Evolutionary conservation across 371 early-diverging fungal species (phyloP).

Genomic region (Mucor lusitanicus): DNA sequence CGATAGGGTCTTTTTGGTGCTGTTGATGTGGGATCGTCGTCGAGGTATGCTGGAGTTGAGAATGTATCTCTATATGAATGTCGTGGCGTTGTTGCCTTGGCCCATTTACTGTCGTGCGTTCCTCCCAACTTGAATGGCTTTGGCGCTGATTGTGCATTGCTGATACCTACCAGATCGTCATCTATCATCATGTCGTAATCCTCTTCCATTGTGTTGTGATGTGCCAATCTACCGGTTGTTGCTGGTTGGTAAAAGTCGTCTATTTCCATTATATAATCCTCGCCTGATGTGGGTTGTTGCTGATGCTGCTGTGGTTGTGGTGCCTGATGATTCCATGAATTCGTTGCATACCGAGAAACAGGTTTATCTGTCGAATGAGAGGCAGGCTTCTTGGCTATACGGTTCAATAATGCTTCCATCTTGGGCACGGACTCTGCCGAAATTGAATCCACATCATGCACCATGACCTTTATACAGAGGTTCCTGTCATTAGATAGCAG

Average conservation of each 20-base stretch:
- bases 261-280: conserved; percentile 18
- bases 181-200: conserved; percentile 20
- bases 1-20: conserved; percentile 19
- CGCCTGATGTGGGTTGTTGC: conserved; percentile 5
- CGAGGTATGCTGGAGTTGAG: neutral
- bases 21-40: conserved; percentile 5
- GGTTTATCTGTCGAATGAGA: neutral
- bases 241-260: conserved; percentile 3
- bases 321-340: neutral
- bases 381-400: neutral
- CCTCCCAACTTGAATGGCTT: neutral
- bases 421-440: conserved; percentile 28
- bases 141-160: neutral
- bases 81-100: neutral
- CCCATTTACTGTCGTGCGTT: conserved; percentile 16
- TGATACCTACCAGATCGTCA: conserved; percentile 1
- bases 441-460: conserved; percentile 36
- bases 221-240: neutral
- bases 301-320: neutral
- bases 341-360: neutral
- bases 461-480: conserved; percentile 47
- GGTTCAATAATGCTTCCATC: conserved; percentile 20
- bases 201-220: neutral
- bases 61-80: neutral
- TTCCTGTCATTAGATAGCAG: conserved; percentile 47